These are phyloP conservation scores for Thraustochytrium aureum DNA, from an alignment of 352 stramenopile genomes.

Conservation along the genomic window DNA sequence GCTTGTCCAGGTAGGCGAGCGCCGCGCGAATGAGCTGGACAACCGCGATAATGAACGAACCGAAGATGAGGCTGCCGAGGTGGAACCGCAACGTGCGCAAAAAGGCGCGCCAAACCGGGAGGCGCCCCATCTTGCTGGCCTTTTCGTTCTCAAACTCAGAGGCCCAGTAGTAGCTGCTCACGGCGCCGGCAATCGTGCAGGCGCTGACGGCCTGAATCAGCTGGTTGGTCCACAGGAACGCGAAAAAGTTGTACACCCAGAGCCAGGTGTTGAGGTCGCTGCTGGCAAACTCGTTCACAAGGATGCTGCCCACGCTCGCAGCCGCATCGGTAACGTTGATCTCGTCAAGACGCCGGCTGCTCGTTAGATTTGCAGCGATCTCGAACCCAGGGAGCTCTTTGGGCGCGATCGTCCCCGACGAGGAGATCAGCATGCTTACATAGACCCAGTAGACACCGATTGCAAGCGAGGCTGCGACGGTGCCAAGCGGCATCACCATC, in stretches of 20 bases:
- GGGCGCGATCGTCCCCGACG: constrained; percentile 8
- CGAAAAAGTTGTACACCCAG: constrained; percentile 70
- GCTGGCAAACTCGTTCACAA: constrained; percentile 8
- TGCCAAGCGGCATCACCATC: constrained; percentile 68
- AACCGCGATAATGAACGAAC: constrained; percentile 71
- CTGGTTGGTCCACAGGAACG: constrained; percentile 75
- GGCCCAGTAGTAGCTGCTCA: constrained; percentile 74
- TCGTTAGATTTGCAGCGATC: neutral
- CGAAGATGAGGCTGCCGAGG: constrained; percentile 72
- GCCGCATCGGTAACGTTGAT: neutral
- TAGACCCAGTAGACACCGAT: constrained; percentile 60
- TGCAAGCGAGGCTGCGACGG: constrained; percentile 66
- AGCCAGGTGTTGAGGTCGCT: constrained; percentile 30
- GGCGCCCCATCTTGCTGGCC: constrained; percentile 63
- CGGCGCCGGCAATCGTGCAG: constrained; percentile 72
- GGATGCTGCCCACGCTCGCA: neutral
- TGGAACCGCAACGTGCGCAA: constrained; percentile 76
- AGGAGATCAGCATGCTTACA: constrained; percentile 34
- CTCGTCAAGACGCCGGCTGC: neutral
- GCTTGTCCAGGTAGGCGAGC: constrained; percentile 71
- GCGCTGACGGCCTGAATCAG: constrained; percentile 75
- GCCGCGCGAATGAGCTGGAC: constrained; percentile 71
- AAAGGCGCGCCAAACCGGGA: constrained; percentile 68
- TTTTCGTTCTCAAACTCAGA: constrained; percentile 60
- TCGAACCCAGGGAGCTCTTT: constrained; percentile 2